phyloP scores from a whole-genome alignment of 2,329 filamentous ascomycete genomes.

The Arachnopeziza araneosa region DNA sequence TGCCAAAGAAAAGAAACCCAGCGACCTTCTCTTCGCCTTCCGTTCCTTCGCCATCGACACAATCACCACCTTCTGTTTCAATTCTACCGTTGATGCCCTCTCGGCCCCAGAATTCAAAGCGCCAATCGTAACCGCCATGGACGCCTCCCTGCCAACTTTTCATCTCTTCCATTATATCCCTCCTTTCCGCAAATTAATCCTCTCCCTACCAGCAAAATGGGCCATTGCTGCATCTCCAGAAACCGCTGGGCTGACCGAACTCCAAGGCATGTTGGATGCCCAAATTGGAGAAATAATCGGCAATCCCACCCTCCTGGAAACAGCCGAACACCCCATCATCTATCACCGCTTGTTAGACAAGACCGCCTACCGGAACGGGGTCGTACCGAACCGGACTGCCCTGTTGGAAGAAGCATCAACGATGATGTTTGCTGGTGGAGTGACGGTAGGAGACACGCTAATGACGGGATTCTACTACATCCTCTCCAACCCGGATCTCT shows the following conservation, averaged over 20 bases:
- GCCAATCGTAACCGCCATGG: constrained; percentile 38
- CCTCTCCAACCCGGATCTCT: constrained; percentile 30
- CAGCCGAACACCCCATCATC: constrained; percentile 31
- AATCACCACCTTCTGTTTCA: constrained; percentile 38
- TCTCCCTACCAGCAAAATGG: constrained; percentile 22
- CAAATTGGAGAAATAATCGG: constrained; percentile 15
- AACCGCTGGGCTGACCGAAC: constrained; percentile 17
- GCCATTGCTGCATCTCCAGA: constrained; percentile 18
- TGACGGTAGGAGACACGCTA: constrained; percentile 39
- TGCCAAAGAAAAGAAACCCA: constrained; percentile 19
- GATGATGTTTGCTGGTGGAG: constrained; percentile 41
- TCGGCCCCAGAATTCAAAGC: constrained; percentile 35
- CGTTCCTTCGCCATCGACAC: constrained; percentile 35
- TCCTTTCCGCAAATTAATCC: constrained; percentile 18
- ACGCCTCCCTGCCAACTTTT: constrained; percentile 32
- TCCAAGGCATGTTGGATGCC: constrained; percentile 15
- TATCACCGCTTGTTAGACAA: constrained; percentile 32
- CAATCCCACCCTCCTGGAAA: constrained; percentile 21
- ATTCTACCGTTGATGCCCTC: constrained; percentile 34
- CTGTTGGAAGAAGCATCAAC: constrained; percentile 41
- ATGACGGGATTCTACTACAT: constrained; percentile 38
- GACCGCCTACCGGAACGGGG: constrained; percentile 24
- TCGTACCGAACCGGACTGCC: constrained; percentile 16
- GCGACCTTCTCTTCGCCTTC: constrained; percentile 31
- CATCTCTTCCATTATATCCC: constrained; percentile 37